Evolutionary conservation across 345 rosid species (phyloP).

Genomic region (Citrus cavaleriei): DNA sequence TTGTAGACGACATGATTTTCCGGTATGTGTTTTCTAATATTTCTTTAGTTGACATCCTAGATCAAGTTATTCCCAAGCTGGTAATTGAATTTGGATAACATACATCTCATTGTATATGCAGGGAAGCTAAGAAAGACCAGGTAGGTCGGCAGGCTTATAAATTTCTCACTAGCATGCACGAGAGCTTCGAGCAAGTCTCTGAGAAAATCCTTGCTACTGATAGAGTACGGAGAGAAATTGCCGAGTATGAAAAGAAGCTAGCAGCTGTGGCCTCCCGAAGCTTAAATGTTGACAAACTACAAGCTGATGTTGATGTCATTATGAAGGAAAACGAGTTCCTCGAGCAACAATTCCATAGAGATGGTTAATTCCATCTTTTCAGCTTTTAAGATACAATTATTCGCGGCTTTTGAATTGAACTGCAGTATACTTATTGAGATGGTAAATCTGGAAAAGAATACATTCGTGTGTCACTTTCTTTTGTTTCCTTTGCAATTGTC

Average conservation of each 20-base stretch:
- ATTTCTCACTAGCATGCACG: constrained; percentile 68
- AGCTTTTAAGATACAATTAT: background rate
- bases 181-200: constrained; percentile 63
- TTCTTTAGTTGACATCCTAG: background rate
- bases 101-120: constrained; percentile 19
- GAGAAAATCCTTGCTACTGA: constrained; percentile 62
- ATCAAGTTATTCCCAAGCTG: background rate
- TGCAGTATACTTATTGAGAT: background rate
- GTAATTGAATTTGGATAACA: background rate
- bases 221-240: constrained; percentile 62
- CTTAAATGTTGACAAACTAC: constrained; percentile 48
- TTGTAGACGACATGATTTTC: constrained; percentile 74
- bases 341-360: constrained; percentile 22
- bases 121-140: constrained; percentile 76
- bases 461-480: background rate
- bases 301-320: constrained; percentile 59
- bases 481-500: no score
- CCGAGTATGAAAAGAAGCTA: constrained; percentile 72
- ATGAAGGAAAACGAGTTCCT: constrained; percentile 54
- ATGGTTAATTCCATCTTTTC: constrained; percentile 5
- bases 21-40: constrained; percentile 32
- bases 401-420: background rate
- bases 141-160: constrained; percentile 63
- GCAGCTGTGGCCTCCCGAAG: constrained; percentile 49
- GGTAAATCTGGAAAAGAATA: background rate